Evolutionary conservation across 805 yeast species (phyloP).

Genomic region (Candida pseudoglaebosa): DNA sequence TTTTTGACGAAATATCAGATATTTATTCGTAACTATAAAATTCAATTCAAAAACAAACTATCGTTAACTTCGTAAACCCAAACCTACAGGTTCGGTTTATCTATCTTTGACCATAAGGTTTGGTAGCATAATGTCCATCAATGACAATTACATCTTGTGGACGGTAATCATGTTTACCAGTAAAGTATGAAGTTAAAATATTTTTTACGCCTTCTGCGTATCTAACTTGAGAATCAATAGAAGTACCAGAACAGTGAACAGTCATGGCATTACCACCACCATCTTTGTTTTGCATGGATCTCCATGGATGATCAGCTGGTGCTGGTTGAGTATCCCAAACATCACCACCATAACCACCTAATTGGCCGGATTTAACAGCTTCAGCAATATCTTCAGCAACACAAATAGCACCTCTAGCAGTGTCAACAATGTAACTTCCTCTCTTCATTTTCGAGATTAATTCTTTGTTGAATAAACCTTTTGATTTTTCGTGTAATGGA

Average conservation of each 20-base stretch:
- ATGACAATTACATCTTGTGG: conserved; percentile 71
- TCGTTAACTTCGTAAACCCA: too few relatives aligned
- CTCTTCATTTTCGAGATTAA: conserved; percentile 64
- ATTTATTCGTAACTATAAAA: too few relatives aligned
- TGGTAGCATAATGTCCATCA: conserved; percentile 70
- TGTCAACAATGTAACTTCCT: conserved; percentile 71
- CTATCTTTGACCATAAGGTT: conserved; percentile 54
- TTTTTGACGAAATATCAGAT: too few relatives aligned
- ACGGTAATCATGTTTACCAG: conserved; percentile 61
- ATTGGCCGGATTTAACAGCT: conserved; percentile 63
- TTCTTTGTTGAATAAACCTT: conserved; percentile 64
- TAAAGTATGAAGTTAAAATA: conserved; percentile 60
- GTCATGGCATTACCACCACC: conserved; percentile 84
- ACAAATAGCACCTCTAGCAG: conserved; percentile 81
- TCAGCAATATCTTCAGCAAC: conserved; percentile 71
- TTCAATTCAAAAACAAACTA: too few relatives aligned
- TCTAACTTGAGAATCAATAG: conserved; percentile 74
- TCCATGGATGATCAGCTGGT: conserved; percentile 74
- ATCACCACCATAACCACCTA: conserved; percentile 82
- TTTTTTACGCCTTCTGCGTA: conserved; percentile 67
- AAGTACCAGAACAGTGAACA: conserved; percentile 77
- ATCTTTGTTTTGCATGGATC: conserved; percentile 58
- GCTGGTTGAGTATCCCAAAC: conserved; percentile 88
- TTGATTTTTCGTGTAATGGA: conserved; percentile 69
- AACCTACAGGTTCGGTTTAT: too few relatives aligned